Base-by-base conservation (phyloP, 768 basidiomycete genomes). In the Botryobasidium botryosum region DNA sequence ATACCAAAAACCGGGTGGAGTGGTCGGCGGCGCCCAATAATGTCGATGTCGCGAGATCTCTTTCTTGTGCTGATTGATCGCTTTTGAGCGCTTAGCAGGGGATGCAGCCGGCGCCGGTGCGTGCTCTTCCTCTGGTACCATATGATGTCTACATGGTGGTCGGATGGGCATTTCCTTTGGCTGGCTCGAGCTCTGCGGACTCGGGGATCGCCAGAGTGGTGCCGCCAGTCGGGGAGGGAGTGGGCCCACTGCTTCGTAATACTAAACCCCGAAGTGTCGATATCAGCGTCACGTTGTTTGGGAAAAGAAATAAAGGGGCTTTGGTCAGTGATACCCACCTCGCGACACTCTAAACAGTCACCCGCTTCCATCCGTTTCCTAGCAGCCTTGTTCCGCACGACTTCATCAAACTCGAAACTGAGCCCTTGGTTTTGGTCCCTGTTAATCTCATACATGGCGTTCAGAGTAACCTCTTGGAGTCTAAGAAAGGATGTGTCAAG, bases 281-380 rank as follows among this genome's bases (percentile, higher is more conserved):
- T 23, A 43, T 20, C 44, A 31, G 24, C 27, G 31, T 24, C 47
- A 27, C 18, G 31, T 51, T 20, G 25, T 5, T 4, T 13, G 10
- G 32, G 23, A 17, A 24, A 18, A 24, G 32, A 32, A 31, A 18
- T 29, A 35, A 15, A n/a, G n/a, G n/a, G n/a, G n/a, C n/a, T n/a
- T n/a, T n/a, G n/a, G 26, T 21, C n/a, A 12, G 5, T 23, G 20
- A 20, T 1, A 61, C 72, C 46, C 54, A 85, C 87, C 40, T 77
- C 78, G 32, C 66, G 71, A 57, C 87, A 92, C 47, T 76, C 78
- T 51, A 83, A 81, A 57, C 86, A 92, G 50, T 86, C 83, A 2
- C 68, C 74, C 3, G 71, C 88, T 39, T 79, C 68, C 67, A 92
- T 68, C 42, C 64, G 62, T 51, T 66, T 68, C 25, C 88, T 66